These are phyloP conservation scores for Ophiostoma triangulosporum DNA, from an alignment of 2,329 filamentous ascomycete genomes.

Conservation along the genomic window DNA sequence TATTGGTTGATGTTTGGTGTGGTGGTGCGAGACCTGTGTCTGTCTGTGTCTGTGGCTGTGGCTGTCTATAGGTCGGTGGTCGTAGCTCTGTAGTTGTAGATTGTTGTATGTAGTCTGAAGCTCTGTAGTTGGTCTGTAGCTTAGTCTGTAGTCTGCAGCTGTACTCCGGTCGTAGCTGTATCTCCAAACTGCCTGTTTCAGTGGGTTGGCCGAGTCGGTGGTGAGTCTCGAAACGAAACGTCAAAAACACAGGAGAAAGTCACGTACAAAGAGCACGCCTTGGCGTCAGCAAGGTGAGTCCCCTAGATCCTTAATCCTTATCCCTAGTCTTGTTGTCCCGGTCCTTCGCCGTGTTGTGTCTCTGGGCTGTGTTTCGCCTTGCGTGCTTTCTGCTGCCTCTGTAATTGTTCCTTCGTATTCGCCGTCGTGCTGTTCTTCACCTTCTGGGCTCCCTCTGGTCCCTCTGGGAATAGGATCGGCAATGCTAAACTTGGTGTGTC, in stretches of 20 bases:
- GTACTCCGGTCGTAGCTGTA: too few species aligned
- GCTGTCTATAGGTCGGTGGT: too few species aligned
- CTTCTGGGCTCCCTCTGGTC: neutral
- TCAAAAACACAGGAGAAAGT: neutral
- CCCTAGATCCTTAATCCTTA: too few species aligned
- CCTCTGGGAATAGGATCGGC: neutral
- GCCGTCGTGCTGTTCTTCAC: neutral
- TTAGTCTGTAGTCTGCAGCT: neutral
- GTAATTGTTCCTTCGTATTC: slow-evolving; percentile 1
- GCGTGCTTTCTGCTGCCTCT: neutral
- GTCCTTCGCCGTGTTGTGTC: neutral
- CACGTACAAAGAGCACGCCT: too few species aligned
- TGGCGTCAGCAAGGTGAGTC: too few species aligned
- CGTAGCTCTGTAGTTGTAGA: too few species aligned
- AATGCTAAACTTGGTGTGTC: neutral
- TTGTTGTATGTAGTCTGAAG: too few species aligned
- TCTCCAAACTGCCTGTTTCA: too few species aligned
- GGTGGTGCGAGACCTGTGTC: too few species aligned
- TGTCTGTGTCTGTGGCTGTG: too few species aligned
- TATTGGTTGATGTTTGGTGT: neutral
- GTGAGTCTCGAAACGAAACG: neutral
- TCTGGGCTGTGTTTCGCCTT: neutral
- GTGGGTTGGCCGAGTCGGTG: neutral
- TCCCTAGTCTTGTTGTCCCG: neutral
- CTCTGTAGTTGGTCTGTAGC: neutral